These are phyloP conservation scores for Globomyces pollinis-pini DNA, from an alignment of 192 early-diverging fungal genomes.

Conservation along the genomic window DNA sequence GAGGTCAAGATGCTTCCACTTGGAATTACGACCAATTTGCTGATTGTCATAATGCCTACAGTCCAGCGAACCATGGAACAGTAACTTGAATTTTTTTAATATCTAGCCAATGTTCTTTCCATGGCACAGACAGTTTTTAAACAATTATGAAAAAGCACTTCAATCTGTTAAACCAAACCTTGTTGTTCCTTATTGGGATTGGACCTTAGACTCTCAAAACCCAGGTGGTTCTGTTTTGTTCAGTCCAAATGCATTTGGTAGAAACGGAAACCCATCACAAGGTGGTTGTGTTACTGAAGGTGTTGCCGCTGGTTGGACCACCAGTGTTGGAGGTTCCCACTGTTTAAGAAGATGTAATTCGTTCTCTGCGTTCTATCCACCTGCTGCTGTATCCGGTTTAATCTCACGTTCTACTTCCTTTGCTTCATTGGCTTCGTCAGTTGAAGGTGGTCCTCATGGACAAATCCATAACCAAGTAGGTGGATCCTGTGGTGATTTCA, in stretches of 20 bases:
- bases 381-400: neutral
- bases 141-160: constrained; percentile 19
- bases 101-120: constrained; percentile 18
- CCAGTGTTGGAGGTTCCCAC: neutral
- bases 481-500: constrained; percentile 2
- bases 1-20: neutral
- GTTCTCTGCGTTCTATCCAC: neutral
- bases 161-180: constrained; percentile 25
- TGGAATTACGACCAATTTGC: constrained; percentile 8
- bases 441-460: constrained; percentile 3
- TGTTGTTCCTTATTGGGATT: constrained; percentile 55
- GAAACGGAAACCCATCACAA: neutral
- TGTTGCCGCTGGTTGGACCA: neutral
- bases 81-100: too few relatives aligned
- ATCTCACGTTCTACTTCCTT: neutral
- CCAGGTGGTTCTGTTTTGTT: constrained; percentile 12
- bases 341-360: neutral
- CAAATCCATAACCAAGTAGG: neutral
- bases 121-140: constrained; percentile 27
- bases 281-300: constrained; percentile 10
- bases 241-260: neutral
- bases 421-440: neutral
- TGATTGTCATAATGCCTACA: neutral
- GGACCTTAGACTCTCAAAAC: constrained; percentile 45
- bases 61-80: neutral